Evolutionary conservation across 1,139 yeast species (phyloP).

Genomic region (Geotrichum fermentans): DNA sequence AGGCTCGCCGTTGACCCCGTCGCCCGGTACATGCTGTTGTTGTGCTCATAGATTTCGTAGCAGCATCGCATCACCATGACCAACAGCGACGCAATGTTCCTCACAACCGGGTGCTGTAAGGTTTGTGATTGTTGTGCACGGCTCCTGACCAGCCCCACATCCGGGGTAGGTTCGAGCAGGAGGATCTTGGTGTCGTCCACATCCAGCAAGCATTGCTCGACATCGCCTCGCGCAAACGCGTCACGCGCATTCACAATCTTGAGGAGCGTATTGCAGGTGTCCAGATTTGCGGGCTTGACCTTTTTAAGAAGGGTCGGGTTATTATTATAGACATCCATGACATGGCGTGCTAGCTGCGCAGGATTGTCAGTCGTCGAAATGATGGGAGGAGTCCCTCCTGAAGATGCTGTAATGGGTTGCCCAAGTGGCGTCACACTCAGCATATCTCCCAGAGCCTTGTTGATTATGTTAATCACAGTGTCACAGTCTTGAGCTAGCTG

Average conservation of each 20-base stretch:
- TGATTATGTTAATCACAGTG: slow-evolving; percentile 73
- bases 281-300: slow-evolving; percentile 37
- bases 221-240: slow-evolving; percentile 52
- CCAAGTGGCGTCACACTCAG: slow-evolving; percentile 70
- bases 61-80: slow-evolving; percentile 79
- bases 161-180: slow-evolving; percentile 51
- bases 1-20: slow-evolving; percentile 26
- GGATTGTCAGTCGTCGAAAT: slow-evolving; percentile 39
- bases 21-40: too few species aligned
- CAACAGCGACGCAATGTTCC: slow-evolving; percentile 74
- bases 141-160: slow-evolving; percentile 46
- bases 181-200: slow-evolving; percentile 60
- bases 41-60: slow-evolving; percentile 52
- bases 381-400: slow-evolving; percentile 29
- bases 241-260: slow-evolving; percentile 66
- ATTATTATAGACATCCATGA: slow-evolving; percentile 36
- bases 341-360: slow-evolving; percentile 40
- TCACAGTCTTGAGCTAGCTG: slow-evolving; percentile 87
- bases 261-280: slow-evolving; percentile 61
- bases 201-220: slow-evolving; percentile 53
- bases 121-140: slow-evolving; percentile 56
- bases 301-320: slow-evolving; percentile 35
- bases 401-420: slow-evolving; percentile 45
- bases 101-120: slow-evolving; percentile 65
- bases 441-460: slow-evolving; percentile 73